Percentiles rank a stretch among this genome's conserved stretches.
These are phyloP conservation scores for Pyrenochaeta sp. DNA, from an alignment of 2,329 filamentous ascomycete genomes.

Conservation along the genomic window DNA sequence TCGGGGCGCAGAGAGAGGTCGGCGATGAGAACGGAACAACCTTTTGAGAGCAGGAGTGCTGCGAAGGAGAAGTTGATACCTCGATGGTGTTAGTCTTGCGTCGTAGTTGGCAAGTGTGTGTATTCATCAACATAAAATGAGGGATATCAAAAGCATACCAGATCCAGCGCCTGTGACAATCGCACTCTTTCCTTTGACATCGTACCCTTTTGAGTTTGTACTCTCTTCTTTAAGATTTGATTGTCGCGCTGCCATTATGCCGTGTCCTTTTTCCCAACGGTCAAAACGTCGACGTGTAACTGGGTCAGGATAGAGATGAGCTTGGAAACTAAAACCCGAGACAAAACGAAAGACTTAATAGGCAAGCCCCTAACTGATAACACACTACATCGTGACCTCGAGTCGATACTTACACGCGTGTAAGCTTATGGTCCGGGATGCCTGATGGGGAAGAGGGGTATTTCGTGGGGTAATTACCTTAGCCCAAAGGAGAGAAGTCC, in stretches of 20 bases:
- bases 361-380: neutral
- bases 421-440: neutral
- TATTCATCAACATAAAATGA: no score
- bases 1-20: conserved; percentile 59
- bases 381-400: neutral
- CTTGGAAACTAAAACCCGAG: no score
- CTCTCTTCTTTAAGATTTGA: conserved; percentile 7
- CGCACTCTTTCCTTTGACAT: conserved; percentile 56
- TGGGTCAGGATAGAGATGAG: neutral
- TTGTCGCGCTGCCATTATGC: conserved; percentile 12
- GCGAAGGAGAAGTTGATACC: conserved; percentile 60
- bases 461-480: conserved; percentile 3
- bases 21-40: conserved; percentile 60
- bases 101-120: neutral
- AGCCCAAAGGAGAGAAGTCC: neutral
- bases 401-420: neutral
- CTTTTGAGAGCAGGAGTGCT: conserved; percentile 52
- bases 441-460: conserved; percentile 12
- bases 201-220: conserved; percentile 35
- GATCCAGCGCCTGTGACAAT: conserved; percentile 59
- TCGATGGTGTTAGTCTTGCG: conserved; percentile 20
- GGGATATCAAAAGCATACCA: conserved; percentile 22
- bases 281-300: neutral
- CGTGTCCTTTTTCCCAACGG: neutral
- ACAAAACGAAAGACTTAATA: neutral